Conservation (phyloP, 257 asterid genomes). For the Buddleja alternifolia region DNA sequence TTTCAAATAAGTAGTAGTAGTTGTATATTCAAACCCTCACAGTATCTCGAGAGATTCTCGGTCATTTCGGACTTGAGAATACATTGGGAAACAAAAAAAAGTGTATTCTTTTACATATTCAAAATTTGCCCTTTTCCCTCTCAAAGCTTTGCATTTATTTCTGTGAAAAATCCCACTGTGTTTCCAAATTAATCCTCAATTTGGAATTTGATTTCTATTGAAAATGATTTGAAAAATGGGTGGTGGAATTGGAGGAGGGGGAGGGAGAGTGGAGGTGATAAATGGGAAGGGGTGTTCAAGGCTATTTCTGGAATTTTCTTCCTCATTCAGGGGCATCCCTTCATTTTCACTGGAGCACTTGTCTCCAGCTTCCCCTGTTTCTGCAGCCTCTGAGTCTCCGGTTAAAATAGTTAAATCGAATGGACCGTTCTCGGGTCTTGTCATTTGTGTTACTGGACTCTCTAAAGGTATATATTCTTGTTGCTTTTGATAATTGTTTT, state of each 20-base stretch:
- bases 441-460: slow-evolving; percentile 91
- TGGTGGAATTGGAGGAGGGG: slow-evolving; percentile 49
- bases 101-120: slow-evolving; percentile 34
- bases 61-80: no score
- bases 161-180: not conserved
- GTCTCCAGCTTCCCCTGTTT: slow-evolving; percentile 57
- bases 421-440: slow-evolving; percentile 82
- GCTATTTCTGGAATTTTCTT: slow-evolving; percentile 64
- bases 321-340: slow-evolving; percentile 70
- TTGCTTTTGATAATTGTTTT: not conserved
- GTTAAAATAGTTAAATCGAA: slow-evolving; percentile 35
- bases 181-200: slow-evolving; percentile 2
- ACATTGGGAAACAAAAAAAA: no score
- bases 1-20: slow-evolving; percentile 23
- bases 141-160: slow-evolving; percentile 3
- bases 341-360: slow-evolving; percentile 58
- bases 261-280: slow-evolving; percentile 74
- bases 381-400: slow-evolving; percentile 49
- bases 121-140: slow-evolving; percentile 33
- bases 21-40: no score
- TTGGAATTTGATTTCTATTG: not conserved
- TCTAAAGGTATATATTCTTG: slow-evolving; percentile 62
- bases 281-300: slow-evolving; percentile 85
- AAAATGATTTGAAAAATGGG: slow-evolving; percentile 42
- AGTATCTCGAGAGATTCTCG: no score